Evolutionary conservation across 179 eudicot species (phyloP), one percentile per base, ranked within the genome.

Genomic region (Heliamphora pulchella): DNA sequence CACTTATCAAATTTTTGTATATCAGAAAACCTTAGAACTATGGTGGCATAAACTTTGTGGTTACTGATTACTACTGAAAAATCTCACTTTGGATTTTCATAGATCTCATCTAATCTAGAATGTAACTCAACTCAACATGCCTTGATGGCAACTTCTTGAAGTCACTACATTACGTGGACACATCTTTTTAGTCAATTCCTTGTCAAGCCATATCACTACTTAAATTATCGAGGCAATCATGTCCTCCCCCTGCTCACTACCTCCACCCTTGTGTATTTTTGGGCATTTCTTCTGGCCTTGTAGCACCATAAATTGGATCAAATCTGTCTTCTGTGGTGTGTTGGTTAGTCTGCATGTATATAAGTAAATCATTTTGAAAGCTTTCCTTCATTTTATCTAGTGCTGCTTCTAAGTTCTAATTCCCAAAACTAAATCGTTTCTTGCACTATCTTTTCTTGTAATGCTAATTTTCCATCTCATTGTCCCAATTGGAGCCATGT

Each of bases 401-500:
- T 75, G 78, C 50, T 75, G 65, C 51, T 20, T 51, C 55, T 73
- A 1, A 22, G 47, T 51, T 74, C 63, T 51, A 47, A 50, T 8
- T 17, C 20, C 13, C 2, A 50, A 11, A 71, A 14, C 3, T 31
- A 31, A 9, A 44, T 0, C 14, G 39, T 73, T 2, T 22, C 39
- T 53, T 73, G 14, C 22, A 5, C 20, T 13, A 41, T 31, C 15
- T 73, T 73, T 73, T 53, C 76, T 18, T 75, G 22, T 75, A 61
- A 8, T 73, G 76, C 76, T 73, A 14, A 46, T 47, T 73, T 53
- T 73, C 58, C 57, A 48, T 71, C 58, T 55, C 64, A 41, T 74
- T 50, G 7, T 39, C 4, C 77, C 15, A 10, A 43, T 74, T 74
- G n/a, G 67, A 14, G 78, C 31, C 68, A 59, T n/a, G 39, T 41